A percentile compares a stretch with the other conserved stretches of the same genome.
Conservation (phyloP, 2,329 filamentous ascomycete species). For the Xylogone sp. region DNA sequence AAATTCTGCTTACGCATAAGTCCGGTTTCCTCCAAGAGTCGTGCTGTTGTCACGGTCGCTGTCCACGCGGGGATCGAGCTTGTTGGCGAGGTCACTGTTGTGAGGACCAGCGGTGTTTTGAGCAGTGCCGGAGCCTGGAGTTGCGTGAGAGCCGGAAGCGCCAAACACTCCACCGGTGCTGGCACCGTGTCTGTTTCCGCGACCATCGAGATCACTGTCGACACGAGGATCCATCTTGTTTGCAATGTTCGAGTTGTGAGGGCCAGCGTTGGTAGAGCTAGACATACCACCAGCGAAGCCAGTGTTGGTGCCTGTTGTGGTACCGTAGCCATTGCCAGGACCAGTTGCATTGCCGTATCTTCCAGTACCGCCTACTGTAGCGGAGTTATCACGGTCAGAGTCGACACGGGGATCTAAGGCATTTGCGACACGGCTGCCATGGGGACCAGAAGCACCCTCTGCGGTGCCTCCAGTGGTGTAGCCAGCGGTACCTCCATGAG, state of each 20-base stretch:
- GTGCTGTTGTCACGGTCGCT: constrained; percentile 50
- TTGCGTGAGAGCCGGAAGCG: constrained; percentile 24
- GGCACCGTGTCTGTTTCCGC: constrained; percentile 30
- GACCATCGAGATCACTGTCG: constrained; percentile 45
- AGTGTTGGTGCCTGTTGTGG: constrained; percentile 1
- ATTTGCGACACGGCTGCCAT: constrained; percentile 33
- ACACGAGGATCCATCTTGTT: constrained; percentile 51
- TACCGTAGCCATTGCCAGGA: constrained; percentile 6
- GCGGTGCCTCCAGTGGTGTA: background rate
- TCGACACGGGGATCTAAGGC: constrained; percentile 48
- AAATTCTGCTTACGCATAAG: constrained; percentile 28
- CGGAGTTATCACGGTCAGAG: constrained; percentile 38
- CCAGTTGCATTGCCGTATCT: constrained; percentile 1
- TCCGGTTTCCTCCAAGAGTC: constrained; percentile 52
- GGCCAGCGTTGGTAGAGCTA: constrained; percentile 30
- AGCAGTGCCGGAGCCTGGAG: constrained; percentile 29
- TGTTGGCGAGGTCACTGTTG: constrained; percentile 50
- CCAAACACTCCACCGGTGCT: constrained; percentile 25
- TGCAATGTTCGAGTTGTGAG: constrained; percentile 28
- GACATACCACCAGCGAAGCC: constrained; percentile 15
- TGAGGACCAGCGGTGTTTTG: constrained; percentile 48
- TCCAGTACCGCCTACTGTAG: constrained; percentile 13
- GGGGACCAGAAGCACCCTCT: constrained; percentile 12
- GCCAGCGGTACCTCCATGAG: constrained; percentile 6
- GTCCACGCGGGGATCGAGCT: constrained; percentile 51